These are phyloP conservation scores for Sophora flavescens DNA, from an alignment of 306 rosid species.

Conservation along the genomic window DNA sequence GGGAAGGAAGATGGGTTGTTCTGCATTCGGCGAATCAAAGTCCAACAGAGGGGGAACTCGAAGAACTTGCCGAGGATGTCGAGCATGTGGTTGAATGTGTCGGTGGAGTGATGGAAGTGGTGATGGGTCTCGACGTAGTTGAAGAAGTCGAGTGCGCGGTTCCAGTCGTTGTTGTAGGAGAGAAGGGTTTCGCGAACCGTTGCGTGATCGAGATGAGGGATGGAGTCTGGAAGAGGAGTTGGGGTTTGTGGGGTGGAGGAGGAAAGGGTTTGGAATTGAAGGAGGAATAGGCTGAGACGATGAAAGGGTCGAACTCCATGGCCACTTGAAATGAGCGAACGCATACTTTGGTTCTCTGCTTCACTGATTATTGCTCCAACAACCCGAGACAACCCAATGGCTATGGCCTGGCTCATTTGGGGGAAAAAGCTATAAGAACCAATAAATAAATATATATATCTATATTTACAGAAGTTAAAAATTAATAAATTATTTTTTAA, in stretches of 20 bases:
- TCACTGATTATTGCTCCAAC: not conserved
- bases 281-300: not conserved
- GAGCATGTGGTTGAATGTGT: slow-evolving; percentile 68
- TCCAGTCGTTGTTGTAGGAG: slow-evolving; percentile 85
- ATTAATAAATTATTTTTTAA: too few species aligned
- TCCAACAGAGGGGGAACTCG: slow-evolving; percentile 77
- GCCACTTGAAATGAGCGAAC: not conserved
- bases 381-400: too few species aligned
- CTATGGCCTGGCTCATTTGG: too few species aligned
- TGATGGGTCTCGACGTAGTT: slow-evolving; percentile 61
- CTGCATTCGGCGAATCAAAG: slow-evolving; percentile 68
- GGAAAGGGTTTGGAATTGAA: not conserved
- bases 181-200: slow-evolving; percentile 65
- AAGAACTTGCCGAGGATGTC: slow-evolving; percentile 89
- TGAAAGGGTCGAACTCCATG: not conserved
- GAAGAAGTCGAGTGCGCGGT: slow-evolving; percentile 84
- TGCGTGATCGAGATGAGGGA: slow-evolving; percentile 42
- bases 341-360: not conserved
- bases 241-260: not conserved
- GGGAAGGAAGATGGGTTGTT: slow-evolving; percentile 60
- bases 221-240: slow-evolving; percentile 10
- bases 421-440: too few species aligned
- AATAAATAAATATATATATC: too few species aligned
- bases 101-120: slow-evolving; percentile 67
- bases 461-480: too few species aligned